A percentile compares a stretch with the other conserved stretches of the same genome.
These are phyloP conservation scores for Isoetes engelmannii DNA, from an alignment of 83 land plant genomes.

Conservation along the genomic window DNA sequence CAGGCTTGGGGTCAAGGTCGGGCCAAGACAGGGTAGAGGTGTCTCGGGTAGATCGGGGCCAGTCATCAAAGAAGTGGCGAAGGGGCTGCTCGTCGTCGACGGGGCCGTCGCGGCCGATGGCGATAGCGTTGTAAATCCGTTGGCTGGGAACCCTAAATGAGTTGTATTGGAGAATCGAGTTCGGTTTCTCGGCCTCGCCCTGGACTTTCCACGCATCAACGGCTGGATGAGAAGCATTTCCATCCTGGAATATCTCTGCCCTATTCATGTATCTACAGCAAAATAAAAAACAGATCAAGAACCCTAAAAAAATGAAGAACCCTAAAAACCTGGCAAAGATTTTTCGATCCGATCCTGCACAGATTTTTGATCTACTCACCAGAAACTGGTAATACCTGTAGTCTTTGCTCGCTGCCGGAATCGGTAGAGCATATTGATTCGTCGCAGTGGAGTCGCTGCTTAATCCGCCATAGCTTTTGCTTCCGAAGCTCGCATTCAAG, in stretches of 20 bases:
- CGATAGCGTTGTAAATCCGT: no score
- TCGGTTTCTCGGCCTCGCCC: no score
- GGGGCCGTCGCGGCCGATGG: not conserved
- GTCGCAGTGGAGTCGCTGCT: not conserved
- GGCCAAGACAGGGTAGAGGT: conserved; percentile 1
- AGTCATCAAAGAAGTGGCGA: conserved; percentile 14
- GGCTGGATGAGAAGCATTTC: no score
- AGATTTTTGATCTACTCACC: conserved; percentile 3
- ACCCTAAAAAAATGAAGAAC: not conserved
- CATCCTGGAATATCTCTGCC: no score
- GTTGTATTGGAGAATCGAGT: no score
- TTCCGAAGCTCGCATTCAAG: not conserved
- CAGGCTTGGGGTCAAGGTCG: conserved; percentile 8
- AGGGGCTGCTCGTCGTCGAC: conserved; percentile 2
- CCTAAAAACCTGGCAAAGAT: not conserved
- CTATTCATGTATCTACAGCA: conserved; percentile 3
- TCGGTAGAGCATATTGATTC: not conserved
- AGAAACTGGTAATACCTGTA: conserved; percentile 12
- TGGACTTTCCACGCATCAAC: no score
- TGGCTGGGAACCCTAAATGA: no score
- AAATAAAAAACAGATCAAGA: not conserved
- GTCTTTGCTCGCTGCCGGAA: conserved; percentile 10
- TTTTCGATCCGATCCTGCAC: not conserved
- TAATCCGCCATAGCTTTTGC: not conserved
- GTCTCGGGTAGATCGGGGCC: conserved; percentile 9